Evolutionary conservation across 257 asterid species (phyloP).

Genomic region (Thymus mandschuricus): DNA sequence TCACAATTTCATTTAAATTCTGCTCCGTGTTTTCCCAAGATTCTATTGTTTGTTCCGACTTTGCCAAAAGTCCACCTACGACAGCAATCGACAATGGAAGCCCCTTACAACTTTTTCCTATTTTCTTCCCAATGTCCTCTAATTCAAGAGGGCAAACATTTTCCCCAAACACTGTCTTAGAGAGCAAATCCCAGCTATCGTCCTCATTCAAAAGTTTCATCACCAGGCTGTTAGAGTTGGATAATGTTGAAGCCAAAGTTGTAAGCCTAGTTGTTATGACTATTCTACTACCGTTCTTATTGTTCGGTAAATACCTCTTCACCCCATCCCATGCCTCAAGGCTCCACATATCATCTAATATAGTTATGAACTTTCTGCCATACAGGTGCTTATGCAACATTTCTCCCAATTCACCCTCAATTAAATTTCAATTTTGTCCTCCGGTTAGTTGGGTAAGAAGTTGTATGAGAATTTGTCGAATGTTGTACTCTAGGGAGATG

Average conservation of each 20-base stretch:
- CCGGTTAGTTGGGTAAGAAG: too few relatives aligned
- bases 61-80: not conserved
- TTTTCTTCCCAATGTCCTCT: not conserved
- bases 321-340: not conserved
- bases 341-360: not conserved
- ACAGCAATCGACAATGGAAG: not conserved
- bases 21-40: too few relatives aligned
- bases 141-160: not conserved
- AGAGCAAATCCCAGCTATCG: not conserved
- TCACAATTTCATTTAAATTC: too few relatives aligned
- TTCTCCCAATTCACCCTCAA: too few relatives aligned
- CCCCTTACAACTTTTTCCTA: not conserved
- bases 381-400: too few relatives aligned
- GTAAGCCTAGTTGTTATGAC: too few relatives aligned
- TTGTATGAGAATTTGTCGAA: too few relatives aligned
- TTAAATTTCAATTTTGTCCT: too few relatives aligned
- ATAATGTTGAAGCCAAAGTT: not conserved
- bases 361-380: too few relatives aligned
- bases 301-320: not conserved
- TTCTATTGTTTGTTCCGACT: too few relatives aligned
- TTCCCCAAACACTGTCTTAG: not conserved
- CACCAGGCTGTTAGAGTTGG: not conserved
- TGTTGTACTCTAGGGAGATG: too few relatives aligned
- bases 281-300: not conserved
- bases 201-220: not conserved